Base-by-base conservation (phyloP, 805 yeast species). In the Monosporozyma aquatica region DNA sequence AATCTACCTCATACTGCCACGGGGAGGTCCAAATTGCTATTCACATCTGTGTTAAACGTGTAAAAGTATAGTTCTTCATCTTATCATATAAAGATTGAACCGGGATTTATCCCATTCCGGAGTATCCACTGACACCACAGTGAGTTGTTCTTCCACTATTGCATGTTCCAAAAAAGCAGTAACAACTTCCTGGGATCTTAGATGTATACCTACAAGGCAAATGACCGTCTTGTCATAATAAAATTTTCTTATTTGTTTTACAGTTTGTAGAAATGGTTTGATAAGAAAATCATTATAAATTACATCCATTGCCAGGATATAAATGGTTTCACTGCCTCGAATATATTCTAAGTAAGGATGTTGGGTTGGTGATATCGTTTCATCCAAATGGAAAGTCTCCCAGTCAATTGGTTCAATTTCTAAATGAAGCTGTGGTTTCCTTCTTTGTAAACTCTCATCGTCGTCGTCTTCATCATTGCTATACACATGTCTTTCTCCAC, bases 291-390 rank as follows among this genome's bases (percentile, higher is more conserved):
- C 65, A 41, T 62, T 62, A 51, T 62, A 62, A 4, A 62, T 57
- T 10, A 61, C 66, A 47, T 62, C 67, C 60, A 62, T 54, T 11
- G 66, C 65, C 2, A 62, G 8, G 6, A 62, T 53, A 14, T 50
- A 48, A 1, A 59, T 38, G 5, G 42, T 44, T 3, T 47, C n/a
- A n/a, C 43, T 13, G 28, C 30, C 2, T 20, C 15, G 3, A 17
- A 40, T 10, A 21, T 34, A 5, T 18, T 14, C 22, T 30, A 42
- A 36, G 8, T 40, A 47, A n/a, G 47, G 37, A 21, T 40, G 33
- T 25, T 25, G 25, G n/a, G 21, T 30, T 3, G 33, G 14, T 20
- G 17, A 4, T 3, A 38, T 40, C n/a, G 17, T 22, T 23, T 3
- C 37, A 21, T 14, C 47, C 28, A 35, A 55, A 48, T 15, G 24